Percentiles rank a stretch among this genome's conserved stretches.
Conservation (phyloP, 1,284 basidiomycete species). For the Ceraceosorus guamensis region DNA sequence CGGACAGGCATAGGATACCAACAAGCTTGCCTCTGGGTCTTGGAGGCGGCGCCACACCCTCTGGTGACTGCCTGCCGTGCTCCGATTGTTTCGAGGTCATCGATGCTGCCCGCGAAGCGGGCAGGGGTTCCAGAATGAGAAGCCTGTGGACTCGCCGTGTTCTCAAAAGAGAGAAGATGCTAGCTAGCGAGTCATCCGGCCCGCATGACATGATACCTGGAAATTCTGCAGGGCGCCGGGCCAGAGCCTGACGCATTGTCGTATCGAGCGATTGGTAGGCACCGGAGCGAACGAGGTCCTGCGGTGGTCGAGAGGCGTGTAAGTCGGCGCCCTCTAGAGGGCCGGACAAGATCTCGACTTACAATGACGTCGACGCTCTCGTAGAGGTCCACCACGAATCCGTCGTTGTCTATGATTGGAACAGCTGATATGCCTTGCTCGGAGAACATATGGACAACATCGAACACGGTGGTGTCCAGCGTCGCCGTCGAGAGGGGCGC, state of each 20-base stretch:
- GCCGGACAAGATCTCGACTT: slow-evolving; percentile 48
- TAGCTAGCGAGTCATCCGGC: slow-evolving; percentile 84
- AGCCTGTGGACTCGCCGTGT: slow-evolving; percentile 87
- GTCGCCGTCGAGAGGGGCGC: slow-evolving; percentile 89
- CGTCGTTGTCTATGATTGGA: slow-evolving; percentile 86
- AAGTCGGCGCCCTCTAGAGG: too few relatives aligned
- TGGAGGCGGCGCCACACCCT: neutral
- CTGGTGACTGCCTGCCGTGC: neutral
- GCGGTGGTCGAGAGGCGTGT: too few relatives aligned
- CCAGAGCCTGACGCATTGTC: slow-evolving; percentile 87
- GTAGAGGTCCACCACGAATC: slow-evolving; percentile 90
- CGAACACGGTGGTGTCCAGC: slow-evolving; percentile 85
- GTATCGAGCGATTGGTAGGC: slow-evolving; percentile 89
- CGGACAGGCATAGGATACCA: slow-evolving; percentile 41
- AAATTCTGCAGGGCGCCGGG: slow-evolving; percentile 79
- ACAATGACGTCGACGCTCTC: slow-evolving; percentile 99
- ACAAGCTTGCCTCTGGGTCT: slow-evolving; percentile 24
- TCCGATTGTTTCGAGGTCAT: too few relatives aligned
- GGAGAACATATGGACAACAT: slow-evolving; percentile 98
- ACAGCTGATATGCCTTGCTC: slow-evolving; percentile 92
- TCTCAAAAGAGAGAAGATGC: slow-evolving; percentile 82
- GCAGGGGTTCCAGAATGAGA: slow-evolving; percentile 33
- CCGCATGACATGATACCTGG: slow-evolving; percentile 93
- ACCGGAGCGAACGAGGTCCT: slow-evolving; percentile 67
- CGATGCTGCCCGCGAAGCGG: too few relatives aligned